phyloP scores from a whole-genome alignment of 768 basidiomycete genomes.

The Pleurotus sapidus region DNA sequence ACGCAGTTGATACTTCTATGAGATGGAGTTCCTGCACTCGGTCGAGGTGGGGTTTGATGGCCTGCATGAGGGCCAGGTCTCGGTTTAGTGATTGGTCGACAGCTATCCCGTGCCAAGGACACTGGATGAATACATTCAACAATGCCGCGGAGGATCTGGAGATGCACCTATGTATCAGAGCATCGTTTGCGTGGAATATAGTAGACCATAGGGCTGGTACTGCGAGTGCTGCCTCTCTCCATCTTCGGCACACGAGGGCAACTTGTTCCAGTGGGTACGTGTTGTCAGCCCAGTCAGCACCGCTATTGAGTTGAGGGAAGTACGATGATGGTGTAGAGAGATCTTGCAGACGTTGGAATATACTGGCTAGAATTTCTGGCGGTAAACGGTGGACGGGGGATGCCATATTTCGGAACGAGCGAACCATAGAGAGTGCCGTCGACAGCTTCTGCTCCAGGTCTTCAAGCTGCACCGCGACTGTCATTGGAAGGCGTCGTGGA shows the following conservation, averaged over 20 bases:
- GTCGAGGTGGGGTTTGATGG: not conserved
- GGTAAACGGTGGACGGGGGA: conserved; percentile 6
- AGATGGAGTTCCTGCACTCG: conserved; percentile 1
- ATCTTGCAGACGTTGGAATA: conserved; percentile 5
- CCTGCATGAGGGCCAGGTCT: not conserved
- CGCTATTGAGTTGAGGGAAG: not conserved
- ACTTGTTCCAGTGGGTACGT: conserved; percentile 3
- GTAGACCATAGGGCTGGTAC: conserved; percentile 1
- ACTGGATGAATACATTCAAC: conserved; percentile 5
- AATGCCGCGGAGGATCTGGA: not conserved
- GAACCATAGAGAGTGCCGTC: conserved; percentile 2
- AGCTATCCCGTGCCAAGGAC: not conserved
- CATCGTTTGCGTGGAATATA: conserved; percentile 4
- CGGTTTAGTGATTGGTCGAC: not conserved
- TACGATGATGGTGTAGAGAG: conserved; percentile 5
- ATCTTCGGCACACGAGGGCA: conserved; percentile 3
- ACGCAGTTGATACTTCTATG: not conserved
- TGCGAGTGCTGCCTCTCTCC: conserved; percentile 4
- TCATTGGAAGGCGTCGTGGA: no score
- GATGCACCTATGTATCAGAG: not conserved
- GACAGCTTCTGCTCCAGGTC: conserved; percentile 1
- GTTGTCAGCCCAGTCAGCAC: not conserved
- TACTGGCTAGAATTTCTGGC: not conserved
- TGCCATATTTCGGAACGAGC: conserved; percentile 2
- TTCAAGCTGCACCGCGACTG: not conserved